Percentiles rank a stretch among this genome's conserved stretches.
These are phyloP conservation scores for Diospyros kaki DNA, from an alignment of 148 eudicot genomes.

Conservation along the genomic window DNA sequence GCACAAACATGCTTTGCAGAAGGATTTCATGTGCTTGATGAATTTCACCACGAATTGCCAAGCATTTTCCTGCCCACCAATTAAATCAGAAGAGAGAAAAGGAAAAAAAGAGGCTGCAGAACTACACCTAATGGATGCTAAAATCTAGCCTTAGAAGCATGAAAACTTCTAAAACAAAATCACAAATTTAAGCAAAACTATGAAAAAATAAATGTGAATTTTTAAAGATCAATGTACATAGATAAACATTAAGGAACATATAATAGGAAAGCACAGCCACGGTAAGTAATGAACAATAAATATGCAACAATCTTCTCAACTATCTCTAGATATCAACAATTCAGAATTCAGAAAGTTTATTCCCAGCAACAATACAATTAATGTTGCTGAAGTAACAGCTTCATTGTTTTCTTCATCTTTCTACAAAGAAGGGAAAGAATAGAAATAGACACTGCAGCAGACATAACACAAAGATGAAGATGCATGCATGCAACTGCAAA, in stretches of 20 bases:
- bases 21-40: constrained; percentile 43
- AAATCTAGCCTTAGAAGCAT: background rate
- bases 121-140: background rate
- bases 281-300: background rate
- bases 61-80: constrained; percentile 55
- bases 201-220: too few relatives aligned
- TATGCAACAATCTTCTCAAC: background rate
- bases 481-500: background rate
- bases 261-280: background rate
- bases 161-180: background rate
- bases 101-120: background rate
- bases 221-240: too few relatives aligned
- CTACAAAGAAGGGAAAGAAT: background rate
- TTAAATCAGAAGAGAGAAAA: constrained; percentile 4
- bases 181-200: background rate
- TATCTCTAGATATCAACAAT: background rate
- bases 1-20: constrained; percentile 49
- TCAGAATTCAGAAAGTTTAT: background rate
- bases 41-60: constrained; percentile 33
- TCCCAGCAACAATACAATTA: background rate
- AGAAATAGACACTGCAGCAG: too few relatives aligned
- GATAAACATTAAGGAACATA: background rate
- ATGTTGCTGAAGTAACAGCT: background rate
- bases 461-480: background rate
- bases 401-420: background rate